Evolutionary conservation across 2,329 filamentous ascomycete genomes (phyloP).

Genomic region (Alternaria angustiovoidea): DNA sequence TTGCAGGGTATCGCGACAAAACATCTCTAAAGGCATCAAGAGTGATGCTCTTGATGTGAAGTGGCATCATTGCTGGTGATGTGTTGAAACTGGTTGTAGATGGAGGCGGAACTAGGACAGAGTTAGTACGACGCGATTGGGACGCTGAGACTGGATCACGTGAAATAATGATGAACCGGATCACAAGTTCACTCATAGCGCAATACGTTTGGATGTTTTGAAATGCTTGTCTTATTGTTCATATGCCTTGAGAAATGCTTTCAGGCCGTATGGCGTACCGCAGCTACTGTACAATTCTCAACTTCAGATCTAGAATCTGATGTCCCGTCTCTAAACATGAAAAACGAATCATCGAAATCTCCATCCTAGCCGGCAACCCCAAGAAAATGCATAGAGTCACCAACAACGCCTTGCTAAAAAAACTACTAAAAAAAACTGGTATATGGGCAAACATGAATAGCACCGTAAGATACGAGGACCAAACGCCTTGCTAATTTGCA

Average conservation of each 20-base stretch:
- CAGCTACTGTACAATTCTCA: not conserved
- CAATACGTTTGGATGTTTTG: not conserved
- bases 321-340: not conserved
- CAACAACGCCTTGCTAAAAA: not conserved
- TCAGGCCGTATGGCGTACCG: not conserved
- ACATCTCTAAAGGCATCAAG: slow-evolving; percentile 26
- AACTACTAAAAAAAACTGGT: not conserved
- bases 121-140: slow-evolving; percentile 3
- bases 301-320: not conserved
- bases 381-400: not conserved
- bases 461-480: not conserved
- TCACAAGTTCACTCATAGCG: too few species aligned
- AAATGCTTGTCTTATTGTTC: not conserved
- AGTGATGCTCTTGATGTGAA: slow-evolving; percentile 26
- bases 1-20: slow-evolving; percentile 37
- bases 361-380: not conserved
- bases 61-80: slow-evolving; percentile 13
- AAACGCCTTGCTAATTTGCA: not conserved
- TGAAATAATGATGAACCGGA: not conserved
- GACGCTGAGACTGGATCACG: slow-evolving; percentile 12
- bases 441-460: not conserved
- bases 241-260: not conserved
- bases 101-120: not conserved
- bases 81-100: slow-evolving; percentile 2
- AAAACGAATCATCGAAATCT: not conserved